These are phyloP conservation scores for Phytopythium helicoides DNA, from an alignment of 352 stramenopile species.

Conservation along the genomic window DNA sequence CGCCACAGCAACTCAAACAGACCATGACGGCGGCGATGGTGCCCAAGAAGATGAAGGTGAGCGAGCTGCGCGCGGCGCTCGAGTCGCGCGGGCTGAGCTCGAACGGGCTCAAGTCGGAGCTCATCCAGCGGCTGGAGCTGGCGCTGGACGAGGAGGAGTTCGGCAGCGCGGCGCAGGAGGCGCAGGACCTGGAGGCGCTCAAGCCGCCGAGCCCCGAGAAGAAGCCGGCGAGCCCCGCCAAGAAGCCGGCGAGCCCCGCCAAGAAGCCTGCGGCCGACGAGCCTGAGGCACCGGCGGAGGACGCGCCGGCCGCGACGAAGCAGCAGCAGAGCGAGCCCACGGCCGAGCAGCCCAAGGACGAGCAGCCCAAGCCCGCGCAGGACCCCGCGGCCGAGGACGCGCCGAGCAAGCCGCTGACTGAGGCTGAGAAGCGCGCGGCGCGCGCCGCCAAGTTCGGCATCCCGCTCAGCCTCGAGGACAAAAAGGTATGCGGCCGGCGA, in stretches of 20 bases:
- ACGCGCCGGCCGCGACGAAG: constrained; percentile 7
- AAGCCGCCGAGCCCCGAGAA: constrained; percentile 43
- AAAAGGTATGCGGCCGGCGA: constrained; percentile 47
- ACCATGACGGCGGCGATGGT: constrained; percentile 58
- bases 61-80: constrained; percentile 81
- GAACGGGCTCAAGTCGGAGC: constrained; percentile 86
- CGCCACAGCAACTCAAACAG: too few relatives aligned
- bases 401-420: constrained; percentile 34
- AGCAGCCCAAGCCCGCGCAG: not conserved
- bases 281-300: constrained; percentile 14
- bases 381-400: constrained; percentile 6
- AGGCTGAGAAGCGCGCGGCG: constrained; percentile 76
- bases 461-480: constrained; percentile 65
- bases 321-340: constrained; percentile 8
- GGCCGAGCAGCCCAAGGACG: constrained; percentile 8
- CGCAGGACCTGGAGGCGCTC: constrained; percentile 66
- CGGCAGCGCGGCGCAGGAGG: constrained; percentile 71
- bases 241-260: constrained; percentile 14
- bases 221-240: constrained; percentile 26
- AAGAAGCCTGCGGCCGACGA: constrained; percentile 20
- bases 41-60: constrained; percentile 92
- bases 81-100: constrained; percentile 79
- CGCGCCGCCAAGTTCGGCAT: constrained; percentile 83
- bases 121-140: constrained; percentile 87
- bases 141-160: constrained; percentile 88